Evolutionary conservation across 2,329 filamentous ascomycete species (phyloP).

Genomic region (Aspergillus fijiensis): DNA sequence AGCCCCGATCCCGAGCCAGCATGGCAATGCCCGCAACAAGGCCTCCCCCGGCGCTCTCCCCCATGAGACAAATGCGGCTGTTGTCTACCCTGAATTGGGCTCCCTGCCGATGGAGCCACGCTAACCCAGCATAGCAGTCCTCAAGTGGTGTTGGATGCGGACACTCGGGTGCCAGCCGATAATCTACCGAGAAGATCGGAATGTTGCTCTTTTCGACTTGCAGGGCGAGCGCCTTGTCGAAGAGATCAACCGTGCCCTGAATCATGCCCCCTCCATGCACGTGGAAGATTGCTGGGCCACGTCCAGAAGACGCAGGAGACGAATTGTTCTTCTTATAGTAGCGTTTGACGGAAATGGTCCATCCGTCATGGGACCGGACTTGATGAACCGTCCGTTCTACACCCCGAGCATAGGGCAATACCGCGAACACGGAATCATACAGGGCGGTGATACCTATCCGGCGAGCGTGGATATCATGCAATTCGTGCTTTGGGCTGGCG

Average conservation of each 20-base stretch:
- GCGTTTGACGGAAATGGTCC: neutral
- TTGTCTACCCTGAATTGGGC: conserved; percentile 59
- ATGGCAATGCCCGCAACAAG: conserved; percentile 31
- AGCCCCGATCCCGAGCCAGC: conserved; percentile 17
- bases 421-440: neutral
- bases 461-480: neutral
- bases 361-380: neutral
- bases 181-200: conserved; percentile 52
- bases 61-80: conserved; percentile 57
- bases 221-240: neutral
- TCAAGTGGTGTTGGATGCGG: conserved; percentile 66
- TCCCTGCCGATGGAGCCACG: conserved; percentile 60
- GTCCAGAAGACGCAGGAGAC: neutral
- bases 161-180: conserved; percentile 65
- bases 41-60: conserved; percentile 63
- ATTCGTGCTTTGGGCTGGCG: neutral
- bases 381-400: neutral
- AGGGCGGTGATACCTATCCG: neutral
- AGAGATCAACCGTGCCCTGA: neutral
- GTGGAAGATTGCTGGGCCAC: neutral
- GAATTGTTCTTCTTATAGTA: neutral
- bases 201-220: neutral
- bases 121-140: conserved; percentile 63
- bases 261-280: neutral
- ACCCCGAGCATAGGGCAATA: neutral